phyloP scores from a whole-genome alignment of 129 eudicot genomes.

The Arctium lappa region DNA sequence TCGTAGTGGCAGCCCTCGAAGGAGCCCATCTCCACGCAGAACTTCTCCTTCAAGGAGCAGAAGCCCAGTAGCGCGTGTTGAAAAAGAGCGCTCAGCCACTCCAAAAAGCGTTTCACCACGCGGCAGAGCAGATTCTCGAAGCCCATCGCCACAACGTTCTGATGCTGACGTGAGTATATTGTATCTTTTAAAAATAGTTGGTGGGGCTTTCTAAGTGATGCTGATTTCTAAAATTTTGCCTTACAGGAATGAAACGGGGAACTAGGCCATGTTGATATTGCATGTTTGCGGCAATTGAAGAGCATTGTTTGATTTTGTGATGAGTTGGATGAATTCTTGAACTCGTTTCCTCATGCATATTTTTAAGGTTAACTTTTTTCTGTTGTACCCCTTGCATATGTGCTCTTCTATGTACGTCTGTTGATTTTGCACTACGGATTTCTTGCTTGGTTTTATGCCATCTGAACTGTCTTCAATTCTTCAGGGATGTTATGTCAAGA shows the following conservation, averaged over 20 bases:
- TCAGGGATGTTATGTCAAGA: constrained; percentile 14
- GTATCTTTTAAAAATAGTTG: too few relatives aligned
- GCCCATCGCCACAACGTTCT: constrained; percentile 78
- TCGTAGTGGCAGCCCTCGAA: constrained; percentile 66
- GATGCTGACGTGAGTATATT: constrained; percentile 72
- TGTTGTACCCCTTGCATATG: constrained; percentile 34
- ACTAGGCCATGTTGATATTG: not conserved
- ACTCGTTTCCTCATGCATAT: constrained; percentile 29
- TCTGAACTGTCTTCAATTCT: not conserved
- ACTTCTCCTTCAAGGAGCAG: constrained; percentile 50
- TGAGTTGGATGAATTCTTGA: constrained; percentile 40
- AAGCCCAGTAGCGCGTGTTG: constrained; percentile 51
- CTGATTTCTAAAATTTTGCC: not conserved
- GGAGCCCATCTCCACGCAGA: constrained; percentile 71
- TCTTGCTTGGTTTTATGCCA: constrained; percentile 16
- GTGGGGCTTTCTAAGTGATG: not conserved
- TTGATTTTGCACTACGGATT: constrained; percentile 21
- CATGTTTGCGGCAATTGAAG: constrained; percentile 11
- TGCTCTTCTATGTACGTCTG: not conserved
- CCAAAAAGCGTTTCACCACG: constrained; percentile 82
- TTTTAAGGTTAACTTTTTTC: constrained; percentile 48
- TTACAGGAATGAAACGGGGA: constrained; percentile 46
- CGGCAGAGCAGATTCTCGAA: constrained; percentile 58
- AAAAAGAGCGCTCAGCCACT: constrained; percentile 54
- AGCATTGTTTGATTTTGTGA: constrained; percentile 35